Evolutionary conservation across 495 filamentous ascomycete genomes (phyloP), one percentile per base, ranked within the genome.

Genomic region (Bathelium albidoporum): DNA sequence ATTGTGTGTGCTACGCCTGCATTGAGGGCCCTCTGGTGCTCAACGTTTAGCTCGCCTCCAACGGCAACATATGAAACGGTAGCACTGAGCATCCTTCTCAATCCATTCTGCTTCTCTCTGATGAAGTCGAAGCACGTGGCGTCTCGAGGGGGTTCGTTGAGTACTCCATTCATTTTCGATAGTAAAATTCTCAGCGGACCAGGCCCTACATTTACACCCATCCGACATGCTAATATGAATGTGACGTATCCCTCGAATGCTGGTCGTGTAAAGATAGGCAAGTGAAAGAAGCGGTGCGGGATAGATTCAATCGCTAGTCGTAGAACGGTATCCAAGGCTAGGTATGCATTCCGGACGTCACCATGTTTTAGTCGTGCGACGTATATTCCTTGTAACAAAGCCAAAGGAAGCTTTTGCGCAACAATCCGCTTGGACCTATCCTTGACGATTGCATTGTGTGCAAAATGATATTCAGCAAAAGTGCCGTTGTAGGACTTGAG

Each of bases 351-450:
- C 41, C 65, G 64, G 73, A 77, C 77, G 59, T 81, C 76, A 2
- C 78, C 75, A 43, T 70, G 68, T 1, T 78, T 64, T 1, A 78
- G 36, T 16, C 79, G 72, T 1, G 79, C 79, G 3, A 75, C 79
- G 36, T 78, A 59, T 22, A 81, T 80, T 20, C 79, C 79, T 64
- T 80, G 79, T 14, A 81, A 68, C 2, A 81, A 69, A 60, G 28
- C 32, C 31, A 60, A 36, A 22, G 58, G 58, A 34, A 60, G 58
- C 10, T 43, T 32, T 24, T 22, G 14, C 2, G 22, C 74, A 69
- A 0, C 58, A 69, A 22, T 58, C 68, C 11, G 60, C 52, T 61
- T 70, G 61, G 5, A 69, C 63, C 70, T 66, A 60, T 78, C 73
- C 11, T 65, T 55, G 16, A 77, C 32, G 26, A 77, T 67, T 29